phyloP scores from a whole-genome alignment of 2,329 filamentous ascomycete genomes.

The Aspergillaceae sp. region DNA sequence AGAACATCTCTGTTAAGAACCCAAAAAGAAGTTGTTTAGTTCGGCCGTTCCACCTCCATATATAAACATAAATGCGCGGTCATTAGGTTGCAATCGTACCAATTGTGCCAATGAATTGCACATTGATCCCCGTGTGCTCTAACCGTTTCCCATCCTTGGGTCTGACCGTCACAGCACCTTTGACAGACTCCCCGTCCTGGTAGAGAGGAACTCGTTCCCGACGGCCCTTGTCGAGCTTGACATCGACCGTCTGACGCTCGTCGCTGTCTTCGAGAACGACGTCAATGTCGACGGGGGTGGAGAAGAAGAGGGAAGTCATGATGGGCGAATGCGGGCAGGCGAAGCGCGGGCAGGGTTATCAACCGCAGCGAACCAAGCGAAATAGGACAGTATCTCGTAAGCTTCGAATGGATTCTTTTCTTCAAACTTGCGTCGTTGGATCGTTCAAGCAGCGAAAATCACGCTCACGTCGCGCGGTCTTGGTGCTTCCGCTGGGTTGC shows the following conservation, averaged over 20 bases:
- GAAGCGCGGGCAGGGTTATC: background rate
- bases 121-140: conserved; percentile 98
- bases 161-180: conserved; percentile 86
- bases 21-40: background rate
- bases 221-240: conserved; percentile 96
- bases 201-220: conserved; percentile 95
- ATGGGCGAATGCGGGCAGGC: conserved; percentile 9
- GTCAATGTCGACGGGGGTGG: conserved; percentile 96
- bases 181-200: conserved; percentile 96
- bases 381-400: background rate
- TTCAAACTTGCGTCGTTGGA: background rate
- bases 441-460: background rate
- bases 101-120: conserved; percentile 98
- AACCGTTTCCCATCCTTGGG: conserved; percentile 97
- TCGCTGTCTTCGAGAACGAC: conserved; percentile 93
- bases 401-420: background rate
- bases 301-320: conserved; percentile 99
- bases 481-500: background rate
- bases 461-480: conserved; percentile 1
- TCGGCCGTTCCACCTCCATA: no score
- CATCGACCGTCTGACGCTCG: conserved; percentile 88
- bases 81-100: conserved; percentile 43
- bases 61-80: no score
- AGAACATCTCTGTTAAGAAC: conserved; percentile 79
- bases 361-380: background rate